Base-by-base conservation (phyloP, 1,284 basidiomycete genomes). In the Malassezia psittaci region DNA sequence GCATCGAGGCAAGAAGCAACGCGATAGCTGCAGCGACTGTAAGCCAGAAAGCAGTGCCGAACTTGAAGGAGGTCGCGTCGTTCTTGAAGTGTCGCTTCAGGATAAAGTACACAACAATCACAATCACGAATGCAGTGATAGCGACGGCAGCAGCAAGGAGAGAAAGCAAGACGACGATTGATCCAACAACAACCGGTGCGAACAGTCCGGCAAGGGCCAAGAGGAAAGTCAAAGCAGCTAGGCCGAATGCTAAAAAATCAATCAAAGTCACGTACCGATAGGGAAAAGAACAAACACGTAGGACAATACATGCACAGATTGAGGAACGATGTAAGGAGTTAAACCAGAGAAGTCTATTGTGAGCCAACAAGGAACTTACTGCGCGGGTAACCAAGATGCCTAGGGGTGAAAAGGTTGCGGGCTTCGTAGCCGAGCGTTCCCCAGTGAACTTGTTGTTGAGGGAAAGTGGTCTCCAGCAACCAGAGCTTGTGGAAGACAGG, bases 221-320 rank as follows among this genome's bases (percentile, higher is more conserved):
- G 3, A 57, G 13, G 5, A 32, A 35, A n/a, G 50, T 34, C 21
- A 57, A 13, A 12, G 41, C 38, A 1, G 50, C 45, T 12, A 57
- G 35, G 6, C 45, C 55, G 42, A 57, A 57, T 15, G 41, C 41
- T 43, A 16, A 13, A 19, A n/a, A 6, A 8, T n/a, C 38, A 19
- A n/a, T n/a, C 3, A 8, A 39, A 19, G 2, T 16, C 12, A 43
- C 41, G 41, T 43, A 47, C 45, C 52, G 34, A 57, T 44, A 15
- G 55, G 55, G 33, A 52, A 52, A n/a, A 48, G 11, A 4, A 52
- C 55, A 15, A 57, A 42, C 29, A 45, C 49, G 10, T 47, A 57
- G n/a, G 49, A 36, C 8, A 56, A 39, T 24, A 44, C 34, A 16
- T 15, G 43, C 16, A 36, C 19, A 34, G 52, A 38, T 34, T 32